Evolutionary conservation across 495 filamentous ascomycete genomes (phyloP), one percentile per base, ranked within the genome.

Genomic region (Platismatia glauca): DNA sequence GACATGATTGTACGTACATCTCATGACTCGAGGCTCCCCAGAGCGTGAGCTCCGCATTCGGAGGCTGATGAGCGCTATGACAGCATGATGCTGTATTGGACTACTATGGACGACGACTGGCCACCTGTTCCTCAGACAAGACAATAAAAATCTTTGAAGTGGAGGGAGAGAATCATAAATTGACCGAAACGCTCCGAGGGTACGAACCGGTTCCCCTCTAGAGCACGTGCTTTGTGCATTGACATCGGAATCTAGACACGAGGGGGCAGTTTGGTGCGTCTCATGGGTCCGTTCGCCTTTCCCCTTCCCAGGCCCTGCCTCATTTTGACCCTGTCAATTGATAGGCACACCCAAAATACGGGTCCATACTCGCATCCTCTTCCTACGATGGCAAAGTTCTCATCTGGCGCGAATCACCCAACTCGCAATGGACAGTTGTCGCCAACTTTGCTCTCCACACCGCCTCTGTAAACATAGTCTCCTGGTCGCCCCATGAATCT

Each of bases 111-210:
- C 87, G 94, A 64, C 86, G 93, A 68, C 85, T 99, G 70, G 94
- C 94, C 64, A 99, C 94, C 68, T 97, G 94, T 75, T 96, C 91
- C 27, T 96, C 92, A 60, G 94, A 99, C 76, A 90, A 91, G 73
- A 97, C 93, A 56, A 95, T 99, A 79, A 97, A 97, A 78, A 96
- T 99, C 73, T 99, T 97, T 70, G 94, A 97, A 78, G 88, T 97
- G 57, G 94, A 97, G 74, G 91, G 92, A 66, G 91, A 96, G 70
- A 83, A 88, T 67, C 94, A 99, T 75, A 82, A 89, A 56, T 77
- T 97, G 58, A 86, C 88, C 31, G 94, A 97, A 78, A 98, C 94
- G 39, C 79, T 97, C 67, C 95, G 94, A 76, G 93, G 93, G 93
- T 95, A 84, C 63, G 79, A 20, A 37, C 34, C 46, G 11, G 27